Evolutionary conservation across 768 basidiomycete genomes (phyloP), one percentile per base, ranked within the genome.

Genomic region (Tylopilus felleus): DNA sequence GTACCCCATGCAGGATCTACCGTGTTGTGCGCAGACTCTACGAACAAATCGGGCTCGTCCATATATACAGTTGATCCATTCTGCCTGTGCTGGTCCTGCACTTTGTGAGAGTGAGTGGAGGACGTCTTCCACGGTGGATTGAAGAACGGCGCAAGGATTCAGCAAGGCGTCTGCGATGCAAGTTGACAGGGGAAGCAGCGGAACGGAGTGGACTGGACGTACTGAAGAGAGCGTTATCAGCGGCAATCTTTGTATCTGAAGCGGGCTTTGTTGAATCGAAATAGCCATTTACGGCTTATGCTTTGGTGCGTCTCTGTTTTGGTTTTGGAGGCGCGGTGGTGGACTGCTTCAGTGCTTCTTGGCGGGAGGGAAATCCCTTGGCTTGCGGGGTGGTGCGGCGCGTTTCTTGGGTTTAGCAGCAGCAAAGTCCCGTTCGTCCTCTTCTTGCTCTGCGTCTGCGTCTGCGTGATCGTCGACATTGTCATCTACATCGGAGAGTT

Each of bases 201-300:
- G 40, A 5, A 19, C 2, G 16, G 16, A 0, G 16, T 16, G 22
- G 28, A 80, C 91, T 59, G 14, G 33, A 80, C 92, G 61, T 68
- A 96, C 95, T 97, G 75, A 97, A 98, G 46, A 98, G 76, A 2
- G 83, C 77, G 65, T 94, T 95, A 71, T 98, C 96, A 3, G 80
- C 79, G 10, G 80, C 73, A 59, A 96, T 90, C 73, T 86, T 88
- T 54, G 87, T 84, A 65, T 90, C 90, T 57, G 82, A 82, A 41
- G 84, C 79, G 45, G 85, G 74, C 64, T 83, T 80, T 25, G 80
- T 80, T 8, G 83, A 78, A 72, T 88, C 82, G 56, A 83, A 85
- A 63, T 76, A 79, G 63, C 80, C 81, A 41, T 77, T 70, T 10
- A 55, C 74, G 9, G 72, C 60, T 21, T 64, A 70, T 41, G 75